Evolutionary conservation across 2,329 filamentous ascomycete species (phyloP).

Genomic region (Alternaria ventricosa): DNA sequence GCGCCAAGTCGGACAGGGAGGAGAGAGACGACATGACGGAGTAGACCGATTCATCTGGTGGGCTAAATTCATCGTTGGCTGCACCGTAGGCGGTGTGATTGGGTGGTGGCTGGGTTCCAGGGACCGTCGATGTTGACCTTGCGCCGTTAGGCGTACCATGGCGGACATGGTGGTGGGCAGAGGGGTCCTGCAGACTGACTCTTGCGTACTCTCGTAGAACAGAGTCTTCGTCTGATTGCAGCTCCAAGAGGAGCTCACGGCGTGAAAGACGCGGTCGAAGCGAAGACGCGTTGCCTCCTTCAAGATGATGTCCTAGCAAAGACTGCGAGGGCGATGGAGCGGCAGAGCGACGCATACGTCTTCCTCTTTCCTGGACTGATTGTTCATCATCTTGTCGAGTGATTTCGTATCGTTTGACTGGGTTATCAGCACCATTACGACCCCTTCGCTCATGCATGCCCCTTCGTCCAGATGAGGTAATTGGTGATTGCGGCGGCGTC

Average conservation of each 20-base stretch:
- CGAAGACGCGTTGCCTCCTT: background rate
- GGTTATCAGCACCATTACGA: background rate
- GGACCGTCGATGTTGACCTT: background rate
- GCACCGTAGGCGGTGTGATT: background rate
- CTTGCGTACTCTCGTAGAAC: conserved; percentile 4
- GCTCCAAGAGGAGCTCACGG: conserved; percentile 1
- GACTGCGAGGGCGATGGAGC: conserved; percentile 1
- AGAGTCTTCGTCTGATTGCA: conserved; percentile 4
- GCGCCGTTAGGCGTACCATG: no score
- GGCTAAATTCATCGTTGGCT: background rate
- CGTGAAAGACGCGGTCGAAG: background rate
- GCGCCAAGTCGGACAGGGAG: background rate
- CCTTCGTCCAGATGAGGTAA: background rate
- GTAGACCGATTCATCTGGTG: background rate
- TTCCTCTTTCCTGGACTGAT: background rate
- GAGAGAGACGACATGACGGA: background rate
- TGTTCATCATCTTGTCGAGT: background rate
- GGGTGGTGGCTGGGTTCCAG: background rate
- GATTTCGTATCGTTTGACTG: background rate
- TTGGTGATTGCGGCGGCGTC: background rate
- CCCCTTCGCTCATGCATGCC: background rate
- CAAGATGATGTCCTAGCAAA: background rate
- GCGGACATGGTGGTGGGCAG: background rate
- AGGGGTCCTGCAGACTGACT: background rate
- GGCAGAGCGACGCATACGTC: background rate